These are phyloP conservation scores for Proliferodiscus dingleyae DNA, from an alignment of 2,329 filamentous ascomycete genomes.

Conservation along the genomic window DNA sequence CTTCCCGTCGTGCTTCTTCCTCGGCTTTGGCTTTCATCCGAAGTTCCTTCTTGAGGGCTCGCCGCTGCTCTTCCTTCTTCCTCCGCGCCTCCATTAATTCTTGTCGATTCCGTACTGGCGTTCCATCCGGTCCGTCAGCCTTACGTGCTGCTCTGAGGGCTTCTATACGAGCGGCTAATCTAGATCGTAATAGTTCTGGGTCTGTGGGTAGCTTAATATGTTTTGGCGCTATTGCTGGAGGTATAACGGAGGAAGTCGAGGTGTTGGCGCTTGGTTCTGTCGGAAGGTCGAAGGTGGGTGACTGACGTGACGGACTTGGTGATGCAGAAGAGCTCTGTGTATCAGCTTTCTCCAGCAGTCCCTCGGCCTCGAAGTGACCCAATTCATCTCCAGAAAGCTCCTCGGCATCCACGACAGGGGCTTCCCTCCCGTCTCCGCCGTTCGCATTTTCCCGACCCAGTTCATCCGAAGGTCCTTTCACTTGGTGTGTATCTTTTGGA, in stretches of 20 bases:
- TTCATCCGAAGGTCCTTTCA: not conserved
- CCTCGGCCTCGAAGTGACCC: slow-evolving; percentile 42
- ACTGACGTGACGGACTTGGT: slow-evolving; percentile 49
- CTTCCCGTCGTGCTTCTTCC: slow-evolving; percentile 63
- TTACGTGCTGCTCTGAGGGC: slow-evolving; percentile 80
- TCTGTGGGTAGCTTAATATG: slow-evolving; percentile 64
- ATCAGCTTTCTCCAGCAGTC: slow-evolving; percentile 41
- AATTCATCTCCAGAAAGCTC: slow-evolving; percentile 32
- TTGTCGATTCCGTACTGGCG: slow-evolving; percentile 78
- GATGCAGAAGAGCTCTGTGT: slow-evolving; percentile 35
- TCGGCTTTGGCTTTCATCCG: slow-evolving; percentile 73
- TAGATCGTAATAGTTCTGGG: slow-evolving; percentile 68
- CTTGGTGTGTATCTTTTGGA: slow-evolving; percentile 15
- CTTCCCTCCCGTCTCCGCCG: slow-evolving; percentile 22
- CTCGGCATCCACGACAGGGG: slow-evolving; percentile 20
- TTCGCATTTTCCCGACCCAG: slow-evolving; percentile 16
- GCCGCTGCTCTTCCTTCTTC: slow-evolving; percentile 80
- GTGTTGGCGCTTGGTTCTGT: slow-evolving; percentile 54
- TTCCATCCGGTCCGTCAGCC: slow-evolving; percentile 77
- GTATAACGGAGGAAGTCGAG: slow-evolving; percentile 63
- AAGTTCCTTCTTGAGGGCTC: slow-evolving; percentile 83
- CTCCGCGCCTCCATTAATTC: slow-evolving; percentile 88
- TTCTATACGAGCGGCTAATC: slow-evolving; percentile 78
- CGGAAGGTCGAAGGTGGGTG: slow-evolving; percentile 56
- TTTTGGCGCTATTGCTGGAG: slow-evolving; percentile 57